Evolutionary conservation across 2,329 filamentous ascomycete genomes (phyloP).

Genomic region (Stagonosporopsis vannaccii): DNA sequence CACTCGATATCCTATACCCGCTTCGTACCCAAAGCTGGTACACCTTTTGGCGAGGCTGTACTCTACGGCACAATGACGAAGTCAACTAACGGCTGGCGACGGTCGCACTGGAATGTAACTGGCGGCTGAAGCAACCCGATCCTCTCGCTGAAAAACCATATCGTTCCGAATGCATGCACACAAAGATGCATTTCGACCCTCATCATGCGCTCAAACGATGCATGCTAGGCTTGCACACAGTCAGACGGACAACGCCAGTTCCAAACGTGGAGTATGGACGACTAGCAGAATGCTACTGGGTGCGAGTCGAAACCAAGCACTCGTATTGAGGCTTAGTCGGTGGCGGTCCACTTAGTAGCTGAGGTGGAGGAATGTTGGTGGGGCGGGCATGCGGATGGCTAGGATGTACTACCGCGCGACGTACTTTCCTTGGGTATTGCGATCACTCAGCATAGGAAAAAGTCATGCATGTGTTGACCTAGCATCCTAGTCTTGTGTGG

Average conservation of each 20-base stretch:
- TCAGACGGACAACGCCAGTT: conserved; percentile 1
- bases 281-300: conserved; percentile 1
- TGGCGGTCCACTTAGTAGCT: conserved; percentile 38
- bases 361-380: conserved; percentile 28
- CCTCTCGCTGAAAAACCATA: not conserved
- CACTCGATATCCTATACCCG: conserved; percentile 34
- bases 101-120: conserved; percentile 45
- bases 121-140: conserved; percentile 30
- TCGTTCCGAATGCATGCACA: not conserved
- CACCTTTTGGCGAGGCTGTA: conserved; percentile 16
- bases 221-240: not conserved
- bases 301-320: conserved; percentile 3
- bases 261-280: conserved; percentile 1
- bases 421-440: conserved; percentile 1
- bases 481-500: conserved; percentile 9
- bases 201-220: not conserved
- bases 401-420: conserved; percentile 1
- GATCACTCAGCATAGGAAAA: conserved; percentile 1
- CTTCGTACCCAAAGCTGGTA: conserved; percentile 36
- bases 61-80: conserved; percentile 39
- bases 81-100: conserved; percentile 42
- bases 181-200: not conserved
- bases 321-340: conserved; percentile 15
- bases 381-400: conserved; percentile 5
- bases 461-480: conserved; percentile 6